These are phyloP conservation scores for Cercospora zeae-maydis DNA, from an alignment of 2,329 filamentous ascomycete genomes.

Conservation along the genomic window DNA sequence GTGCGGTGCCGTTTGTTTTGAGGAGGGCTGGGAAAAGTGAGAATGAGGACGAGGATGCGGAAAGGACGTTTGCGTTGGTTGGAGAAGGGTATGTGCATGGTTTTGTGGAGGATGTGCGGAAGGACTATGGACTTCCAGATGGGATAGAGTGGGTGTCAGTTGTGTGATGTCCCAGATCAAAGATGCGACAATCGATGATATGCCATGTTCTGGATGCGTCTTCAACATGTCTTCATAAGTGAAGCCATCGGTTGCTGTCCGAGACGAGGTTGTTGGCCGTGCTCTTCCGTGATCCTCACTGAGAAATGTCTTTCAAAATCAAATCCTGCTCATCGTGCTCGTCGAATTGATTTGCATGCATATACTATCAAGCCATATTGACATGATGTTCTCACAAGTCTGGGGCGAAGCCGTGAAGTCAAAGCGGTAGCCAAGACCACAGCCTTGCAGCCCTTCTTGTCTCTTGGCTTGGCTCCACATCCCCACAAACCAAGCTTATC, in stretches of 20 bases:
- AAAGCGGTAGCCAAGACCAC: neutral
- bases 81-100: neutral
- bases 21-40: neutral
- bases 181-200: neutral
- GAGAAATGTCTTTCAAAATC: neutral
- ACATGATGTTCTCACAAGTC: neutral
- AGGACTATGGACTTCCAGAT: too few species aligned
- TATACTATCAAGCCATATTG: neutral
- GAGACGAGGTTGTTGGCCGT: neutral
- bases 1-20: neutral
- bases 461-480: neutral
- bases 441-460: neutral
- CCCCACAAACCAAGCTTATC: neutral
- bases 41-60: neutral
- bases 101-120: neutral
- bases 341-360: neutral
- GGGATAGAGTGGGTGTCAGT: neutral
- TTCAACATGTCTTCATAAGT: neutral
- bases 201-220: neutral
- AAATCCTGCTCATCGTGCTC: neutral
- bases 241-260: neutral
- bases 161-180: neutral
- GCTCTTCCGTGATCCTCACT: neutral
- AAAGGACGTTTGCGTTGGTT: neutral
- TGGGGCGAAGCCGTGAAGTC: neutral